Conservation (phyloP, 805 yeast genomes). For the Yamadazyma tumulicola region DNA sequence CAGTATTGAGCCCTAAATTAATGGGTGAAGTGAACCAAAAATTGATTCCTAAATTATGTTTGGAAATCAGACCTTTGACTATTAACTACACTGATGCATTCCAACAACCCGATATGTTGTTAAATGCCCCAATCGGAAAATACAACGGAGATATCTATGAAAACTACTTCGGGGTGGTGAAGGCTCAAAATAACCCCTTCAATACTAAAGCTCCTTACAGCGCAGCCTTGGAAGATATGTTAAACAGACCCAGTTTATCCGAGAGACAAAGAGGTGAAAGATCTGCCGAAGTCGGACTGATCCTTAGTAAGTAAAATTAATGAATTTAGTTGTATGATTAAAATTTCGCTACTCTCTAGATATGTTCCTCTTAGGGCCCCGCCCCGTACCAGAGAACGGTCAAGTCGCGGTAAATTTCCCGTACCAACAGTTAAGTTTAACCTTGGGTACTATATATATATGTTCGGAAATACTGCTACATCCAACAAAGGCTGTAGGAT, state of each 20-base stretch:
- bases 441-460: no score
- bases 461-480: no score
- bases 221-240: slow-evolving; percentile 34
- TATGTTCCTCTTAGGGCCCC: no score
- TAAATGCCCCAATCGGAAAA: slow-evolving; percentile 40
- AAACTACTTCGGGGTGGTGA: slow-evolving; percentile 38
- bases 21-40: slow-evolving; percentile 23
- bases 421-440: no score
- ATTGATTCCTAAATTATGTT: slow-evolving; percentile 29
- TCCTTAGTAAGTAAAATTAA: slow-evolving; percentile 17
- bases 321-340: no score
- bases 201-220: slow-evolving; percentile 41
- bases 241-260: slow-evolving; percentile 34
- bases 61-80: slow-evolving; percentile 38
- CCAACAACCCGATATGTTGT: slow-evolving; percentile 41
- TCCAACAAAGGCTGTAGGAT: no score
- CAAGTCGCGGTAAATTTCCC: no score
- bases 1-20: slow-evolving; percentile 28
- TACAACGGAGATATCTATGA: slow-evolving; percentile 44
- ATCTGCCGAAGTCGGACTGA: slow-evolving; percentile 28
- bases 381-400: no score
- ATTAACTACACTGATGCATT: slow-evolving; percentile 42
- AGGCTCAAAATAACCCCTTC: slow-evolving; percentile 30
- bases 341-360: no score
- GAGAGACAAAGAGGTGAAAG: slow-evolving; percentile 39